Evolutionary conservation across 768 basidiomycete genomes (phyloP).

Genomic region (Gelatoporia subvermispora): DNA sequence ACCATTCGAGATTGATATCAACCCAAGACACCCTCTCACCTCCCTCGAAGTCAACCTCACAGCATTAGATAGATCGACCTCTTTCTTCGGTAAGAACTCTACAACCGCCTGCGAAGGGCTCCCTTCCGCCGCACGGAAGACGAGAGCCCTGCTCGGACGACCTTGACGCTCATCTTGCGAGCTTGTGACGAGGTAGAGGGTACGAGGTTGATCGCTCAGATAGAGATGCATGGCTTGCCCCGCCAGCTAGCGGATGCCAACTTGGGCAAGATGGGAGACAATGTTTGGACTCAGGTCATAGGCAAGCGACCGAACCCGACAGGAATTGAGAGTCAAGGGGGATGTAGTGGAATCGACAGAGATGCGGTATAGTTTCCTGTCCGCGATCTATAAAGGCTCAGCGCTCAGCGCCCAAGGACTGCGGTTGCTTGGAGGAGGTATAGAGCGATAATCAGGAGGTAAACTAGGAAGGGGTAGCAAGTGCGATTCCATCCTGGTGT

Average conservation of each 20-base stretch:
- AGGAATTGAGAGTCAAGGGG: not conserved
- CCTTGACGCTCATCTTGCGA: constrained; percentile 61
- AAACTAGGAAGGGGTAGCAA: no score
- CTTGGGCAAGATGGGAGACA: not conserved
- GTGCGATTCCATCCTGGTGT: no score
- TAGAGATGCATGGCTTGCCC: constrained; percentile 61
- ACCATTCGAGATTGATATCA: constrained; percentile 73
- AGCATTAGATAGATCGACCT: constrained; percentile 62
- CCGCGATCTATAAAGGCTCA: no score
- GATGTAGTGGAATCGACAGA: no score
- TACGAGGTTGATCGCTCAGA: constrained; percentile 60
- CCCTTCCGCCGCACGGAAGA: constrained; percentile 61
- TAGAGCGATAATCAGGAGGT: not conserved
- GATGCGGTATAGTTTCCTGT: no score
- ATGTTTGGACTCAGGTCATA: not conserved
- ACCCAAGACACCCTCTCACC: constrained; percentile 80
- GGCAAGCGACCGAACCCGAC: not conserved
- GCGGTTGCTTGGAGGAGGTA: no score
- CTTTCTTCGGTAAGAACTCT: constrained; percentile 72
- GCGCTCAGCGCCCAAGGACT: no score
- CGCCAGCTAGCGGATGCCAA: not conserved
- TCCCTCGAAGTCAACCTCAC: constrained; percentile 65
- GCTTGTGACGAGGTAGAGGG: constrained; percentile 69
- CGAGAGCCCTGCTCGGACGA: constrained; percentile 56
- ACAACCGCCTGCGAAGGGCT: constrained; percentile 68